These are phyloP conservation scores for Candolleomyces efflorescens DNA, from an alignment of 768 basidiomycete species.

Conservation along the genomic window DNA sequence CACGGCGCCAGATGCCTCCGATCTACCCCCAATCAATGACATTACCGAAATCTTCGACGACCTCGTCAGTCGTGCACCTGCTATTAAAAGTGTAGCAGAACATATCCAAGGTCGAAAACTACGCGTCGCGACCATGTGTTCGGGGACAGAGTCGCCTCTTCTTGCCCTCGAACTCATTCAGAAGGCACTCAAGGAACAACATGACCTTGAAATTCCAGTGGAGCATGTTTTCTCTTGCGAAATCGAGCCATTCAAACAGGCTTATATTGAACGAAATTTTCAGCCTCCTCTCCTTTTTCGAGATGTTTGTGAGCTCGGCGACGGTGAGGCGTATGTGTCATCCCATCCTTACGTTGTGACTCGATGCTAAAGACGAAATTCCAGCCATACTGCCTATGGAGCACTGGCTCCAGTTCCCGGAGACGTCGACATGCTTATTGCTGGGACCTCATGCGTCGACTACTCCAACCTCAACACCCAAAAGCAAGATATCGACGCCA, in stretches of 20 bases:
- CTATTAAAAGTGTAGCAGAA: conserved; percentile 62
- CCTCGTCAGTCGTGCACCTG: conserved; percentile 60
- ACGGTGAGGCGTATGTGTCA: conserved; percentile 63
- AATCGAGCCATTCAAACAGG: conserved; percentile 96
- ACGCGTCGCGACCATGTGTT: conserved; percentile 96
- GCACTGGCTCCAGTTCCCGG: conserved; percentile 82
- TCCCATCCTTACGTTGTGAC: background rate
- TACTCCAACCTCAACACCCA: conserved; percentile 95
- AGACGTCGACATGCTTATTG: conserved; percentile 85
- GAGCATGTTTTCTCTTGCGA: conserved; percentile 97
- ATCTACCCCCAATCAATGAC: conserved; percentile 73
- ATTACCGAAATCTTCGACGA: conserved; percentile 73
- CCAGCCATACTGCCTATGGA: conserved; percentile 89
- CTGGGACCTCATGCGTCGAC: conserved; percentile 95
- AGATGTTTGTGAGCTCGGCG: conserved; percentile 88
- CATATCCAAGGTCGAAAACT: conserved; percentile 75
- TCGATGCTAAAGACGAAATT: conserved; percentile 2
- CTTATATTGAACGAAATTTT: conserved; percentile 96
- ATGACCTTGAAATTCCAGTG: conserved; percentile 59
- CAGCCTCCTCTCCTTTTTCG: conserved; percentile 88
- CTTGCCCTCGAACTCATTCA: conserved; percentile 85
- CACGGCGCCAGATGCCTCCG: conserved; percentile 53
- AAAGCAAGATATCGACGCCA: conserved; percentile 83
- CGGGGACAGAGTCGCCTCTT: conserved; percentile 92
- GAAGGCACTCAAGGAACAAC: conserved; percentile 66